Evolutionary conservation across 2,329 filamentous ascomycete genomes (phyloP), one percentile per base, ranked within the genome.

Genomic region (Fusarium nurragi): DNA sequence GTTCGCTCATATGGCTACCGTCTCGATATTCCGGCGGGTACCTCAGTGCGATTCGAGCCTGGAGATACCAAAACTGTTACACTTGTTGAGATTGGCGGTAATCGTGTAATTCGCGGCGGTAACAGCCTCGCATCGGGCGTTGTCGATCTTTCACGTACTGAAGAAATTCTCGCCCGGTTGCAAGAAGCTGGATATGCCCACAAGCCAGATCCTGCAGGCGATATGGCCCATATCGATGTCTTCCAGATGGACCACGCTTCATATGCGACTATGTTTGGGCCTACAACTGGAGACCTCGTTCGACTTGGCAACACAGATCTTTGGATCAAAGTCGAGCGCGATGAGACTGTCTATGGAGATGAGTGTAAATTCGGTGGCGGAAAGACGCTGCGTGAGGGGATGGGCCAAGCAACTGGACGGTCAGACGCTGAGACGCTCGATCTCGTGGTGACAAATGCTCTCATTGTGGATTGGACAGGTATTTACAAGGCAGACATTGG

Each of bases 401-500:
- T 98, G 94, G 94, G 94, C 4, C 94, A 97, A 80, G 92, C 93
- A 6, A 90, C 89, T 22, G 94, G 92, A 6, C 84, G 92, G 39
- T 78, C 85, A 0, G 90, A 94, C 70, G 81, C 83, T 4, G 88
- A 94, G 22, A 88, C 87, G 22, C 79, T 97, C 57, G 94, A 98
- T 75, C 86, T 94, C 43, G 92, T 97, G 22, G 87, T 98, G 59
- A 92, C 89, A 3, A 98, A 97, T 72, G 94, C 94, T 6, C 80
- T 98, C 65, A 90, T 98, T 34, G 84, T 98, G 19, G 94, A 98
- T 79, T 96, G 90, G 86, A 90, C 86, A 2, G 94, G 94, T 44
- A 97, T 98, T 73, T 96, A 92, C 83, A 98, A 98, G 80, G 94
- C 94, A 7, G 94, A 98, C 76, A 97, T 98, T 74, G 94, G 94